Evolutionary conservation across 2,329 filamentous ascomycete species (phyloP).

Genomic region (Ilyonectria robusta): DNA sequence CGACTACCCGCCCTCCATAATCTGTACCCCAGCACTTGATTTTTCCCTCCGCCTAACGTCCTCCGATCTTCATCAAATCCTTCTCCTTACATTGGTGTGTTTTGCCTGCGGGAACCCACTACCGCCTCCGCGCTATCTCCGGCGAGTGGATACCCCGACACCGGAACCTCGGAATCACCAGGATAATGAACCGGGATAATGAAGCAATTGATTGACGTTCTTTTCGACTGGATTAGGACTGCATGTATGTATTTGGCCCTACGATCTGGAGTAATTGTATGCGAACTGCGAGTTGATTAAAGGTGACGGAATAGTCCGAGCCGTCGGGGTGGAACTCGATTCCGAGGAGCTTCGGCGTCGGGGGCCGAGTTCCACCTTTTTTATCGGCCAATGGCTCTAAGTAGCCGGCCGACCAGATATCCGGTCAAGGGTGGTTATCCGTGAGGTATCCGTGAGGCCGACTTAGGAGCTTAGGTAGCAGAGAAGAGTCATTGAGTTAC

Average conservation of each 20-base stretch:
- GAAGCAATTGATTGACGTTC: not conserved
- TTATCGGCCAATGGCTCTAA: constrained; percentile 22
- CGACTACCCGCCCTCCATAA: constrained; percentile 7
- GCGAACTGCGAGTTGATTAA: not conserved
- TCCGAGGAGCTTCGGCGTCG: constrained; percentile 28
- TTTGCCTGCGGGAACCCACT: constrained; percentile 7
- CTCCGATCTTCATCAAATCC: constrained; percentile 9
- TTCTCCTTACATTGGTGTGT: constrained; percentile 16
- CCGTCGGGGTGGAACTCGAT: constrained; percentile 34
- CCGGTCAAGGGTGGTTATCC: not conserved
- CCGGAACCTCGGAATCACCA: constrained; percentile 24
- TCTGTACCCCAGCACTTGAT: not conserved
- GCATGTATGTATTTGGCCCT: not conserved
- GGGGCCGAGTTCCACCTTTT: constrained; percentile 36
- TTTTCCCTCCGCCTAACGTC: constrained; percentile 1
- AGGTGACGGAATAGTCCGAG: not conserved
- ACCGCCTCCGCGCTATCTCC: constrained; percentile 19
- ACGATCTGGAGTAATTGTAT: not conserved
- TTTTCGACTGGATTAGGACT: not conserved
- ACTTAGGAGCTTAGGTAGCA: constrained; percentile 6
- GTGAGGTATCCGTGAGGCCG: not conserved
- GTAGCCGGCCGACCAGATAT: constrained; percentile 6
- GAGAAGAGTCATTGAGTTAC: not conserved
- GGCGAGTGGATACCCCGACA: constrained; percentile 21
- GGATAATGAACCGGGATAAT: constrained; percentile 1